These are phyloP conservation scores for Globisporangium heterothallicum DNA, from an alignment of 352 stramenopile species.

Conservation along the genomic window DNA sequence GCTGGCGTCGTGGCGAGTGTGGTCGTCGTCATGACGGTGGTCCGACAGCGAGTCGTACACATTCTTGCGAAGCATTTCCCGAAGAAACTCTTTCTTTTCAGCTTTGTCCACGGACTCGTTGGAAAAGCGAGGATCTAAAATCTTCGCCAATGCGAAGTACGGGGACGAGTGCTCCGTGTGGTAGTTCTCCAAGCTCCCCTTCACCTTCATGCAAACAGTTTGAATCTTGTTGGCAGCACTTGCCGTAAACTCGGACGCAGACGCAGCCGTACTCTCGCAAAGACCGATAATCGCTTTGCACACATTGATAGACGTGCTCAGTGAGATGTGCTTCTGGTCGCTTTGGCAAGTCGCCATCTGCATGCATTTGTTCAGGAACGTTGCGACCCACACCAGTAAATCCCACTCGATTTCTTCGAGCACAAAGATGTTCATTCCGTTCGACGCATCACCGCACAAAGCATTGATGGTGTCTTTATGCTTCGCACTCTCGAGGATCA, in stretches of 20 bases:
- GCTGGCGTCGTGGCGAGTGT: conserved; percentile 49
- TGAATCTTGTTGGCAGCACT: conserved; percentile 59
- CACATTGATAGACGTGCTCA: conserved; percentile 76
- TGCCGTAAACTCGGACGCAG: conserved; percentile 49
- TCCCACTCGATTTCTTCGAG: conserved; percentile 79
- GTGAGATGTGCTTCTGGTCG: conserved; percentile 70
- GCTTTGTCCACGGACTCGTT: conserved; percentile 76
- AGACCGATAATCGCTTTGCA: conserved; percentile 76
- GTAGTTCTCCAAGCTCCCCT: conserved; percentile 59
- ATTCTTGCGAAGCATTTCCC: conserved; percentile 70
- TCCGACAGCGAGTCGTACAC: conserved; percentile 61
- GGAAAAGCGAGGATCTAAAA: conserved; percentile 72
- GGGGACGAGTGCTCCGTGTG: conserved; percentile 63
- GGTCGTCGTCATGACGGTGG: conserved; percentile 31
- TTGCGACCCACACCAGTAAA: conserved; percentile 61
- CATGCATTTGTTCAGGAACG: conserved; percentile 74
- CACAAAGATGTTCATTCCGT: conserved; percentile 70
- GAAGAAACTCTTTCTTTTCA: conserved; percentile 69
- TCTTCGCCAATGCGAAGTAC: conserved; percentile 72
- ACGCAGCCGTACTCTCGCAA: conserved; percentile 63
- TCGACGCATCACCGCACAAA: conserved; percentile 56
- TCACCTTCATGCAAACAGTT: conserved; percentile 71
- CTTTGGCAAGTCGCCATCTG: conserved; percentile 76
- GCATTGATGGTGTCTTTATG: conserved; percentile 72
- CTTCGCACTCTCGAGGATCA: conserved; percentile 76